Percentiles rank a stretch among this genome's conserved stretches.
These are phyloP conservation scores for Petrea volubilis DNA, from an alignment of 257 asterid genomes.

Conservation along the genomic window DNA sequence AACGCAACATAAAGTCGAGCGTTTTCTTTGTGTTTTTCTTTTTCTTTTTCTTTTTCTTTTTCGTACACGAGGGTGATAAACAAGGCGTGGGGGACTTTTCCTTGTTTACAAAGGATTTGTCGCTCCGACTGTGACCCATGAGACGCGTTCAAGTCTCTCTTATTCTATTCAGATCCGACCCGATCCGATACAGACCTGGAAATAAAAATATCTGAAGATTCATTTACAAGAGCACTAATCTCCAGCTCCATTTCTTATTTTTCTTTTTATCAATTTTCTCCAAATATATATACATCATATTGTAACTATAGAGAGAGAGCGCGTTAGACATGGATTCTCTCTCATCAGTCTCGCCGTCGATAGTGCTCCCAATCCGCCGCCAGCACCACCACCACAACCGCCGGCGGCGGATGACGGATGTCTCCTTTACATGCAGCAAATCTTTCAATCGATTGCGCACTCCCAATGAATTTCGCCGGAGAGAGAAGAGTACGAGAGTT, in stretches of 20 bases:
- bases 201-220: constrained; percentile 39
- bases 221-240: constrained; percentile 10
- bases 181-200: constrained; percentile 29
- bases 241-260: neutral
- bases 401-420: constrained; percentile 40
- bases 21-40: too few species aligned
- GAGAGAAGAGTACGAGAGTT: constrained; percentile 22
- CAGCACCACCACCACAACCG: constrained; percentile 34
- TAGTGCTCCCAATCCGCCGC: constrained; percentile 53
- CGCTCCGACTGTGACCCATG: constrained; percentile 38
- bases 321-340: constrained; percentile 60
- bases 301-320: neutral
- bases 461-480: constrained; percentile 21
- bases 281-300: constrained; percentile 3
- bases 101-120: neutral
- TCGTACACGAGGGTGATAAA: too few species aligned
- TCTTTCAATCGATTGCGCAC: constrained; percentile 19
- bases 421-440: constrained; percentile 22
- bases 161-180: neutral
- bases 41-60: too few species aligned
- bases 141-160: constrained; percentile 26
- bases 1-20: too few species aligned
- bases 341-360: constrained; percentile 56
- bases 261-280: constrained; percentile 3
- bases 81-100: constrained; percentile 4